Evolutionary conservation across 495 filamentous ascomycete genomes (phyloP).

Genomic region (Lepraria neglecta): DNA sequence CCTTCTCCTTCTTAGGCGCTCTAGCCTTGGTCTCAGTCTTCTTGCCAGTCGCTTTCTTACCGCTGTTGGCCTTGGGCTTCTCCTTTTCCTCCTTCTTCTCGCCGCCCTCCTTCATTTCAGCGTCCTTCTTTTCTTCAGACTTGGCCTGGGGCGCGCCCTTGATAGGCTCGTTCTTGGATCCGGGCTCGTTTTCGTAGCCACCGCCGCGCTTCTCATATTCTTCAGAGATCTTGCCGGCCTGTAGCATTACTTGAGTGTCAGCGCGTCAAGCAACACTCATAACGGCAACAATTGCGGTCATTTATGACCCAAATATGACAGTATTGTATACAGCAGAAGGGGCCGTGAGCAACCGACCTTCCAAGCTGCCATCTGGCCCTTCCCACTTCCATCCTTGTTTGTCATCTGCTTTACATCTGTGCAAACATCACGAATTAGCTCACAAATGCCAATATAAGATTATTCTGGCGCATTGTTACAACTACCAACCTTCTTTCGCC

Average conservation of each 20-base stretch:
- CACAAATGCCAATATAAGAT: neutral
- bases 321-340: no score
- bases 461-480: neutral
- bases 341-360: constrained; percentile 35
- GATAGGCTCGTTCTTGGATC: constrained; percentile 47
- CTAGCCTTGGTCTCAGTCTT: constrained; percentile 29
- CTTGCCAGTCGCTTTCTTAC: constrained; percentile 30
- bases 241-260: neutral
- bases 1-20: constrained; percentile 30
- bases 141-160: constrained; percentile 44
- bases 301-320: neutral
- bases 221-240: constrained; percentile 47
- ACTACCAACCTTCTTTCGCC: constrained; percentile 39
- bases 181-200: constrained; percentile 45
- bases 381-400: constrained; percentile 50
- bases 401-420: constrained; percentile 36
- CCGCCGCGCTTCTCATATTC: constrained; percentile 50
- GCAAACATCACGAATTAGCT: constrained; percentile 13
- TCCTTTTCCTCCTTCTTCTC: constrained; percentile 24
- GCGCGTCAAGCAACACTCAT: neutral
- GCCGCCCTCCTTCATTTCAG: constrained; percentile 23
- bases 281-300: neutral
- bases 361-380: constrained; percentile 53
- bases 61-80: constrained; percentile 31
- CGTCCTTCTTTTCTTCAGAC: constrained; percentile 27